phyloP scores from a whole-genome alignment of 441 rosid genomes.

The Populus hybrid region DNA sequence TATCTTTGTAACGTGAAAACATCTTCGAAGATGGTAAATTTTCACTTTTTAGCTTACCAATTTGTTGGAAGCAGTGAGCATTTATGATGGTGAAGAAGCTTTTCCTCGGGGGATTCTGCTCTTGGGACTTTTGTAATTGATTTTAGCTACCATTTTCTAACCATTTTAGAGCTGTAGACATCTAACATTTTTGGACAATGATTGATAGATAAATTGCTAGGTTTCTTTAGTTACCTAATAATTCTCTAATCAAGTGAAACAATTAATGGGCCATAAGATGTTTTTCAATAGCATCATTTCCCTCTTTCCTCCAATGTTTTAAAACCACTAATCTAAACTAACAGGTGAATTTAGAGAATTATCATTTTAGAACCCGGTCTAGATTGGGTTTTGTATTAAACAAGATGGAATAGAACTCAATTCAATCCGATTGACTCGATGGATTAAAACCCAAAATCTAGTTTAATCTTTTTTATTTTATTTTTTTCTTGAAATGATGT shows the following conservation, averaged over 20 bases:
- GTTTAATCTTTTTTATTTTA: no score
- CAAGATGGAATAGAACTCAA: no score
- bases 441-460: no score
- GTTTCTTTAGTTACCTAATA: not conserved
- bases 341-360: no score
- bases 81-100: constrained; percentile 7
- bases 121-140: not conserved
- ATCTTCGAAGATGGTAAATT: constrained; percentile 17
- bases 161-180: not conserved
- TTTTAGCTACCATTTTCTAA: not conserved
- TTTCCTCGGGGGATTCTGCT: not conserved
- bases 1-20: constrained; percentile 15
- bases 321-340: no score
- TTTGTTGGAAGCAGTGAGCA: constrained; percentile 21
- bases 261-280: not conserved
- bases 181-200: not conserved
- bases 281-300: no score
- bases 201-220: not conserved
- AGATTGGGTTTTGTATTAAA: no score
- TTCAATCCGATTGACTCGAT: no score
- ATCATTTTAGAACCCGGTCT: no score
- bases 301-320: no score
- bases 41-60: constrained; percentile 8
- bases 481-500: no score
- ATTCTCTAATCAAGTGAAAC: not conserved